Evolutionary conservation across 1,139 yeast genomes (phyloP).

Genomic region (Suhomyces wounanorum): DNA sequence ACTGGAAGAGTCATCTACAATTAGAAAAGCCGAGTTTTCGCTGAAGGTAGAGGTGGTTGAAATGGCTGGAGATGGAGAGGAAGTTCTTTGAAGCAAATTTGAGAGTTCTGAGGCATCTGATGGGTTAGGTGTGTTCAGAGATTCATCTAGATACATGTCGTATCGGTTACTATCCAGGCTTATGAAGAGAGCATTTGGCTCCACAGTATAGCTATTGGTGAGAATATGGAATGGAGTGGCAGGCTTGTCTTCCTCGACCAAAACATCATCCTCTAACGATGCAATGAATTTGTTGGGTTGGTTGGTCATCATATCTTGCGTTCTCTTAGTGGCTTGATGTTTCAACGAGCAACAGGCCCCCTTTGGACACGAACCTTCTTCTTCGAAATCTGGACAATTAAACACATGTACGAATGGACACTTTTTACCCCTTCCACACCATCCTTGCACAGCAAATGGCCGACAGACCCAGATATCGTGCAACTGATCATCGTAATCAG

Average conservation of each 20-base stretch:
- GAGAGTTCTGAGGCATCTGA: not conserved
- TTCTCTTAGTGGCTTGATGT: conserved; percentile 43
- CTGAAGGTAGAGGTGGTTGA: conserved; percentile 10
- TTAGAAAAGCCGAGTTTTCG: conserved; percentile 17
- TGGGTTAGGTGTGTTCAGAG: not conserved
- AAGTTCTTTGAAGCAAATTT: not conserved
- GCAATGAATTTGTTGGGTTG: conserved; percentile 20
- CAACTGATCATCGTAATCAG: conserved; percentile 39
- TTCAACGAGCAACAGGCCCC: conserved; percentile 49
- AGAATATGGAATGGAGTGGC: conserved; percentile 15
- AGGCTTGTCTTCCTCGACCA: conserved; percentile 26
- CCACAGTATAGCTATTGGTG: conserved; percentile 40
- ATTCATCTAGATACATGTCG: conserved; percentile 30
- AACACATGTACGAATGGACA: conserved; percentile 62
- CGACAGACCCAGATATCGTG: conserved; percentile 57
- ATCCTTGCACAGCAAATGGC: conserved; percentile 68
- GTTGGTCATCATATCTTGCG: conserved; percentile 31
- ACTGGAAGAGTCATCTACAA: conserved; percentile 13
- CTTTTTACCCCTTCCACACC: conserved; percentile 59
- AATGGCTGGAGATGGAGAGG: not conserved
- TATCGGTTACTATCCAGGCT: conserved; percentile 27
- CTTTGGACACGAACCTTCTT: conserved; percentile 57
- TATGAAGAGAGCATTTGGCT: conserved; percentile 28
- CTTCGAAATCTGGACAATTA: conserved; percentile 74
- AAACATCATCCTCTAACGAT: conserved; percentile 29